phyloP scores from a whole-genome alignment of 768 basidiomycete genomes.

The Terana coerulea region DNA sequence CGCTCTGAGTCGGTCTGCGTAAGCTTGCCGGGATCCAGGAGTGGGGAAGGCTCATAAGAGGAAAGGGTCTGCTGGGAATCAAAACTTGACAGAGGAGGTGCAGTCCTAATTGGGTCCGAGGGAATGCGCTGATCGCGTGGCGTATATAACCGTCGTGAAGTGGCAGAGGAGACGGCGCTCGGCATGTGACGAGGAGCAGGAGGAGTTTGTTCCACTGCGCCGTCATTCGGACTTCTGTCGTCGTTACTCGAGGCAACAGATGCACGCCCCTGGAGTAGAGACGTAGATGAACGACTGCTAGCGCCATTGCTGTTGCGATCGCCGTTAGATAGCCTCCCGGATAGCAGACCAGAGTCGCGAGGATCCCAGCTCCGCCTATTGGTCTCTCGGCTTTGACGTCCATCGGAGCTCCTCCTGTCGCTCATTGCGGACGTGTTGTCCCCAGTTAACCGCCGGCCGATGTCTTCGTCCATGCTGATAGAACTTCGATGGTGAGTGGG shows the following conservation, averaged over 20 bases:
- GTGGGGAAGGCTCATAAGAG: slow-evolving; percentile 47
- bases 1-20: slow-evolving; percentile 39
- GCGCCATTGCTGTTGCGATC: slow-evolving; percentile 11
- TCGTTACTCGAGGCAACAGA: slow-evolving; percentile 29
- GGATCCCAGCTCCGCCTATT: slow-evolving; percentile 46
- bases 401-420: slow-evolving; percentile 51
- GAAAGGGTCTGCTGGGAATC: slow-evolving; percentile 29
- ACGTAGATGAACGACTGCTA: slow-evolving; percentile 15
- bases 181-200: slow-evolving; percentile 16
- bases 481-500: slow-evolving; percentile 43
- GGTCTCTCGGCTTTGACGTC: slow-evolving; percentile 48
- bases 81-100: slow-evolving; percentile 12
- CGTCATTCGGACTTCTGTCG: slow-evolving; percentile 19
- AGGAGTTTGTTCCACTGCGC: slow-evolving; percentile 19
- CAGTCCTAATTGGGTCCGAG: slow-evolving; percentile 18
- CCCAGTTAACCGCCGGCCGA: slow-evolving; percentile 30
- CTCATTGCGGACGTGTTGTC: slow-evolving; percentile 31
- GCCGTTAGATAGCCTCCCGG: slow-evolving; percentile 25
- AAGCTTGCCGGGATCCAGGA: slow-evolving; percentile 34
- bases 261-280: slow-evolving; percentile 13
- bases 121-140: slow-evolving; percentile 55
- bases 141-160: slow-evolving; percentile 50
- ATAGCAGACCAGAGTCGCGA: slow-evolving; percentile 21
- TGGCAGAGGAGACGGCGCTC: slow-evolving; percentile 21
- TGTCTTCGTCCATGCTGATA: slow-evolving; percentile 53